Base-by-base conservation (phyloP, 1,139 yeast species). In the Diutina scorzettiae region DNA sequence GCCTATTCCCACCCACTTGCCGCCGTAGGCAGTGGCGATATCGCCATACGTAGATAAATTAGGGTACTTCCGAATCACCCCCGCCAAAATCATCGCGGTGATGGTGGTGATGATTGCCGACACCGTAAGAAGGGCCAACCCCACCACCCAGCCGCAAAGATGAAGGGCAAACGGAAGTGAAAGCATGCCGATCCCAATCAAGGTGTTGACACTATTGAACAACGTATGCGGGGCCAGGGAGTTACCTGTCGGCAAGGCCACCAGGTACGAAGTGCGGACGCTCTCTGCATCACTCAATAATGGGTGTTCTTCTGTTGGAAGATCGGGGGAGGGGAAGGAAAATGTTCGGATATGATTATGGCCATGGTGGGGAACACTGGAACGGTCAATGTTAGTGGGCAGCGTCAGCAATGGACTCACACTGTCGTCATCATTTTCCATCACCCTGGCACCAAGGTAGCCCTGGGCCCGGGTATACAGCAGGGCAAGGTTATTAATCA, bases 101-200 rank as follows among this genome's bases (percentile, higher is more conserved):
- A 74, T 66, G 46, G 71, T 70, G 0, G 96, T 85, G 11, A 75
- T 59, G 5, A 69, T 43, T 0, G 95, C 87, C 46, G 86, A 74
- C 0, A 67, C 45, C 1, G 70, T 46, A 40, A 87, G 56, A 32
- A 81, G 55, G 0, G 69, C 44, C 0, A 74, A 47, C 1, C 96
- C 96, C 18, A 75, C 46, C 3, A 81, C 55, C 87, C 95, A 81
- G 1, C 97, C 97, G 0, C 95, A 72, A 43, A 82, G 69, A 48
- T 70, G 74, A 48, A 89, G 63, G 0, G 91, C 97, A 51, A 81
- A 69, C 0, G 96, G 95, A 41, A 89, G 65, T 1, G 96, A 81
- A 30, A 89, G 67, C 53, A 89, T 70, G 3, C 95, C 96, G 40
- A 89, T 76, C 0, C 96, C 97, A 52, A 87, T 77, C 37, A 87